Evolutionary conservation across 179 eudicot genomes (phyloP), one percentile per base, ranked within the genome.

Genomic region (Silene noctiflora): DNA sequence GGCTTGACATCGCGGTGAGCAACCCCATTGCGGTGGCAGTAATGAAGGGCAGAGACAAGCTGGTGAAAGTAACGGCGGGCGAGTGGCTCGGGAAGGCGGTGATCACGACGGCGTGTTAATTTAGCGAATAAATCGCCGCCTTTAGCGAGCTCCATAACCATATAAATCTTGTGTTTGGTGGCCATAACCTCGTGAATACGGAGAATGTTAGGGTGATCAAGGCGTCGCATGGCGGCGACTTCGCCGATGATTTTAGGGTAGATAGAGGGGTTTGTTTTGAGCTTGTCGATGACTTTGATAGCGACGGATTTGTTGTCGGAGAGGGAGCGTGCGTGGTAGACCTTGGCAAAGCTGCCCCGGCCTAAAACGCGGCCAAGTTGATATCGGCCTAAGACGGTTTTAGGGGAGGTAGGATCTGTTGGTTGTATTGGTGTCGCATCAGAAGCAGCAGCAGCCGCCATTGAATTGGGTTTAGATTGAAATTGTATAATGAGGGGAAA

Each of bases 1-100:
- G 88, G 88, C 31, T 85, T 85, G 2, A 85, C 73, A 51, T 85
- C 88, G 0, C 88, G 75, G 6, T 85, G 88, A 0, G 84, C 84
- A 14, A 85, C 86, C 19, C 86, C 86, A 48, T 83, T 76, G 0
- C 58, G 79, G 29, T 85, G 88, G 12, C 88, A 85, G 69, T 78
- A 83, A 11, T 76, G 79, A 1, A 85, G 76, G 1, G 88, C 88
- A 0, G 88, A 76, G 1, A 85, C 77, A 1, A 85, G 39, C 71
- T 85, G 88, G n/a, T 83, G 84, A 29, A 85, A 81, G 60, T 83
- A 83, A 1, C 77, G 73, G 6, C 88, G 58, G 0, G 88, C 88
- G 0, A 77, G 11, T 0, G 82, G 84, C 81, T 85, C 88, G 2
- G 82, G 58, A 22, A 82, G 76, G 1, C 82, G 78, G 39, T 85